Conservation (phyloP, 768 basidiomycete genomes). For the Phaeotremella skinneri region DNA sequence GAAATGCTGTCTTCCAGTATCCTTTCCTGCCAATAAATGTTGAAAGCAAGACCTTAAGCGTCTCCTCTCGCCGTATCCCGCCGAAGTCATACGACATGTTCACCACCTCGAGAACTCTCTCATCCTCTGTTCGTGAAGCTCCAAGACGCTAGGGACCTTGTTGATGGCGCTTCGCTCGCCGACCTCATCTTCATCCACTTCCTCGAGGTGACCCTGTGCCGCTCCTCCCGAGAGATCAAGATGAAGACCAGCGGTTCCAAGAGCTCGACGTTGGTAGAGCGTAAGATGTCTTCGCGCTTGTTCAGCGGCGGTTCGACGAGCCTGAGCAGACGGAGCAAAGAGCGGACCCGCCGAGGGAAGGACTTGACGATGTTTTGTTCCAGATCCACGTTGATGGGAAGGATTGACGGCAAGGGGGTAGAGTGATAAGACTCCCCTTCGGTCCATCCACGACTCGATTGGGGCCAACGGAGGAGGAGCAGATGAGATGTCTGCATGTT, state of each 20-base stretch:
- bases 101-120: neutral
- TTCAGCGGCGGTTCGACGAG: neutral
- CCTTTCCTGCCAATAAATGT: too few relatives aligned
- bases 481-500: neutral
- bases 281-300: neutral
- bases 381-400: constrained; percentile 11
- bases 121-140: neutral
- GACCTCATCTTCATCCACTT: neutral
- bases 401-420: constrained; percentile 42
- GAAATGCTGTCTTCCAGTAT: too few relatives aligned
- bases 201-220: neutral
- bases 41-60: too few relatives aligned
- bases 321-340: constrained; percentile 23
- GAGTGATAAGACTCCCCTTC: constrained; percentile 41
- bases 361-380: neutral
- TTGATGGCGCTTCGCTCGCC: neutral
- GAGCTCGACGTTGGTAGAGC: neutral
- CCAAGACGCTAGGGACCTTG: neutral
- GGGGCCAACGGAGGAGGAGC: constrained; percentile 23
- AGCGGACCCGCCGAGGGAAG: constrained; percentile 34
- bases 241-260: neutral
- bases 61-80: too few relatives aligned
- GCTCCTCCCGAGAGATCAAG: neutral
- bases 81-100: neutral
- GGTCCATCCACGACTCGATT: constrained; percentile 43